A percentile compares a stretch with the other conserved stretches of the same genome.
Evolutionary conservation across 331 rosid genomes (phyloP).

Genomic region (Spiraea crenata): DNA sequence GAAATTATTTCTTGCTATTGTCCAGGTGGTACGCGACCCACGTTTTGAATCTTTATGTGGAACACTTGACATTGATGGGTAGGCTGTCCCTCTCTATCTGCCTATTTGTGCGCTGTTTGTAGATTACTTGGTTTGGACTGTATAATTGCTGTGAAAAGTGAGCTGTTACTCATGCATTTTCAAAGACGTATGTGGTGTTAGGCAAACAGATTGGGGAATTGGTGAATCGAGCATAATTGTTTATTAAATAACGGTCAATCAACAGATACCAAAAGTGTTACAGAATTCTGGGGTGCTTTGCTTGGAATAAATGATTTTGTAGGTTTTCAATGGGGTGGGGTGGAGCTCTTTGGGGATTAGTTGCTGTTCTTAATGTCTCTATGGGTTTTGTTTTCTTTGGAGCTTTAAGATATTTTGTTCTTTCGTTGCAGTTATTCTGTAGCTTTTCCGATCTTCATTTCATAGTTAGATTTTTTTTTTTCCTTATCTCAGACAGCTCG

Average conservation of each 20-base stretch:
- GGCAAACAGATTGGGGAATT: no score
- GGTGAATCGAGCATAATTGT: no score
- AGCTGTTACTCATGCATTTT: background rate
- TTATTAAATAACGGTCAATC: no score
- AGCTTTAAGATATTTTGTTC: background rate
- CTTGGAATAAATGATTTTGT: no score
- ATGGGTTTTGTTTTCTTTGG: background rate
- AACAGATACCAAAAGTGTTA: no score
- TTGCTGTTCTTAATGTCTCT: no score
- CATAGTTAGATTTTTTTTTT: no score
- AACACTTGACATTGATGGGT: slow-evolving; percentile 61
- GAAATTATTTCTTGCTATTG: slow-evolving; percentile 10
- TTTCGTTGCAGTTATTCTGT: background rate
- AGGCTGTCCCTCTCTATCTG: slow-evolving; percentile 18
- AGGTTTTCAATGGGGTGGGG: no score
- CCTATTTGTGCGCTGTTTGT: background rate
- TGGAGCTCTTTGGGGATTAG: no score
- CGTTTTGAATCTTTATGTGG: slow-evolving; percentile 81
- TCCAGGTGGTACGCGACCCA: slow-evolving; percentile 64
- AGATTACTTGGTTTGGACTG: background rate
- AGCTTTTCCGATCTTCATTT: background rate
- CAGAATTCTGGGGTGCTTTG: no score
- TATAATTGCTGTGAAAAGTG: background rate
- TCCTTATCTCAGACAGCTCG: background rate
- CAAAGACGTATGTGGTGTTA: background rate